These are phyloP conservation scores for Ambrosiella xylebori DNA, from an alignment of 2,329 filamentous ascomycete species.

Conservation along the genomic window DNA sequence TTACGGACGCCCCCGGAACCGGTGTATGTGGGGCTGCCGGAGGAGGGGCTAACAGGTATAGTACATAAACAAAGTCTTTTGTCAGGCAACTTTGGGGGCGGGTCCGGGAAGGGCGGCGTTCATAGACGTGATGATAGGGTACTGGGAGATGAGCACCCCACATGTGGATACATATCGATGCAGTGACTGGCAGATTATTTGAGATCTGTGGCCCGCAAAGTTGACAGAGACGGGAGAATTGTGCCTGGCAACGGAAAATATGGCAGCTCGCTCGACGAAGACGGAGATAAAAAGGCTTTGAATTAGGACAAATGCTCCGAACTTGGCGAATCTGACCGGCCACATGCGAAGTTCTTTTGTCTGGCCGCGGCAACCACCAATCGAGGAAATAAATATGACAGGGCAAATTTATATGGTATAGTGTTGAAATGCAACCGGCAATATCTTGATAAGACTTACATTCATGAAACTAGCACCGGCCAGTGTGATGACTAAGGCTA, in stretches of 20 bases:
- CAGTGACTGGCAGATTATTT: neutral
- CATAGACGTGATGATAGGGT: neutral
- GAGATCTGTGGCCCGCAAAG: neutral
- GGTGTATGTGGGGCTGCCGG: neutral
- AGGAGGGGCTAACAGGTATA: too few relatives aligned
- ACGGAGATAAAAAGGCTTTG: too few relatives aligned
- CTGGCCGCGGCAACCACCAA: too few relatives aligned
- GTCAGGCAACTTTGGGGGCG: neutral
- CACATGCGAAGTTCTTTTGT: too few relatives aligned
- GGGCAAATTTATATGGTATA: neutral
- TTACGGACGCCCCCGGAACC: neutral
- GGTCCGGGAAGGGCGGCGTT: neutral
- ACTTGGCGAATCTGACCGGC: too few relatives aligned
- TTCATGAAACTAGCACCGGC: conserved; percentile 40
- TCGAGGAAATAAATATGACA: too few relatives aligned
- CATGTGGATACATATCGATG: neutral
- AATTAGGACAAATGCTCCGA: too few relatives aligned
- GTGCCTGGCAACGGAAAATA: too few relatives aligned
- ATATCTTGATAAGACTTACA: conserved; percentile 19
- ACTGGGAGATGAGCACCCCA: too few relatives aligned
- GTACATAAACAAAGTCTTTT: neutral
- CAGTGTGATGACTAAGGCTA: conserved; percentile 36
- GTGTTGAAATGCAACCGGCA: neutral
- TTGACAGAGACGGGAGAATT: neutral
- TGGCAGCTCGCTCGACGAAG: too few relatives aligned